phyloP scores from a whole-genome alignment of 108 stramenopile species.

The Skeletonema costatum region DNA sequence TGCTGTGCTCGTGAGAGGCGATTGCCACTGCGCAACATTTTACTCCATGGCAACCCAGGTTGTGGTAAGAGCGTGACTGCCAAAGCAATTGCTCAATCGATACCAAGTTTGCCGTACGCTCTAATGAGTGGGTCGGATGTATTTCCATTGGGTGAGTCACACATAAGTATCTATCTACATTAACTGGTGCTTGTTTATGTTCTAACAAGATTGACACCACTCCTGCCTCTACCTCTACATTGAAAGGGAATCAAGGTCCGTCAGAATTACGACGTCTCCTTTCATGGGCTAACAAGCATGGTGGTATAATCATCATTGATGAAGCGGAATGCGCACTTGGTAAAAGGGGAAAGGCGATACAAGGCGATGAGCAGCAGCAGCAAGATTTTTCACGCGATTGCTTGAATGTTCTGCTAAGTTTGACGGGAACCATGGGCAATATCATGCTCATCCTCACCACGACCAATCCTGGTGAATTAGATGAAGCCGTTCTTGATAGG shows the following conservation, averaged over 20 bases:
- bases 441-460: constrained; percentile 91
- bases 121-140: constrained; percentile 88
- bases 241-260: constrained; percentile 67
- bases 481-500: constrained; percentile 87
- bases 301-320: constrained; percentile 86
- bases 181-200: background rate
- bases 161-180: background rate
- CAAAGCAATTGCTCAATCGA: constrained; percentile 67
- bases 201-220: background rate
- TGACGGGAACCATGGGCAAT: constrained; percentile 73
- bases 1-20: constrained; percentile 27
- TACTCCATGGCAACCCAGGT: constrained; percentile 85
- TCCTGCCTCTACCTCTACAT: too few species aligned
- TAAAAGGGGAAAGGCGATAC: constrained; percentile 22
- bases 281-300: constrained; percentile 73
- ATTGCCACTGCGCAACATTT: constrained; percentile 74
- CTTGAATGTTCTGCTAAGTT: constrained; percentile 71
- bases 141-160: constrained; percentile 34
- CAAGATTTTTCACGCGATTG: constrained; percentile 46
- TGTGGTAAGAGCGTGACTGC: constrained; percentile 90
- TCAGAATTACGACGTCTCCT: constrained; percentile 84
- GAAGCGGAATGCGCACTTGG: constrained; percentile 85
- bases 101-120: constrained; percentile 77
- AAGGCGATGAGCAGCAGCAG: background rate
- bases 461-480: constrained; percentile 83